Evolutionary conservation across 495 filamentous ascomycete genomes (phyloP), one percentile per base, ranked within the genome.

Genomic region (Xylaria intraflava): DNA sequence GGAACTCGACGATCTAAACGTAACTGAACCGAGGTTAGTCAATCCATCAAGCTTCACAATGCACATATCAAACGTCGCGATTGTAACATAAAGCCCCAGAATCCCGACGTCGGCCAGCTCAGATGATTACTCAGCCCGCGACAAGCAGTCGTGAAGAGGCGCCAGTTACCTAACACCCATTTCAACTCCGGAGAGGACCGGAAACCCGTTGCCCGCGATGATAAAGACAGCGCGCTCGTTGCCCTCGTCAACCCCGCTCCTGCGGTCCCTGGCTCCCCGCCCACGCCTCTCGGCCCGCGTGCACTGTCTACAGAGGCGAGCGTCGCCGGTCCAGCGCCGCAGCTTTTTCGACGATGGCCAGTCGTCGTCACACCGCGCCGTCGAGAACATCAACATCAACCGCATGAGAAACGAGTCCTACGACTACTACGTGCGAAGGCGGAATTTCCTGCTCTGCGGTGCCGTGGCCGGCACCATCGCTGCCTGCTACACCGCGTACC

Each of bases 391-490:
- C 48, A 72, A 80, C 51, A 31, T 77, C 52, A 65, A 65, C 42
- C 68, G 73, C 49, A 65, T 78, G 51, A 64, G 71, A 43, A 53
- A 59, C 16, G 48, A 72, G 33, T 57, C 66, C 1, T 57, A 67
- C 7, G 67, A 75, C 3, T 76, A 79, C 58, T 62, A 76, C 48
- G 68, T 70, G 26, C 69, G 74, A 26, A 69, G 73, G 3, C 72
- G 65, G 22, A 65, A 66, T 16, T 77, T 81, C 53, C 71, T 79
- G 7, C 62, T 67, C 27, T 67, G 67, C 17, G 80, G 81, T 9
- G 62, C 66, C 17, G 54, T 77, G 20, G 60, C 78, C 57, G 66
- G 79, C 47, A 63, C 76, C 50, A 42, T 78, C 58, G 65, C 79
- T 51, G 62, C 83, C 66, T 62, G 70, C 55, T 75, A 75, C 53